Conservation (phyloP, 225 moss, liverwort and hornwort species). For the Sphagnum contortum region DNA sequence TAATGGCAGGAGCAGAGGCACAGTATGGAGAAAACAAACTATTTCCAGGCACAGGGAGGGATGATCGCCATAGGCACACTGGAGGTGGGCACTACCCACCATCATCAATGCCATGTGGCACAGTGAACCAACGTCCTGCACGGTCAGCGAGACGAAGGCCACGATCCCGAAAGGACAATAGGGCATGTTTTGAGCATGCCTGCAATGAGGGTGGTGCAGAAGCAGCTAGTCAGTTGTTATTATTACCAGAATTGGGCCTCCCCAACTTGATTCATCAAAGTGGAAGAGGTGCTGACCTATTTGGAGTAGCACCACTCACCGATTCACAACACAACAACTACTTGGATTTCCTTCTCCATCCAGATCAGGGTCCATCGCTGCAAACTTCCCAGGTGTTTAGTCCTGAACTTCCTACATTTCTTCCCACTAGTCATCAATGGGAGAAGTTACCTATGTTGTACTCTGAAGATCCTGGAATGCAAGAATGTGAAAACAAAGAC, state of each 20-base stretch:
- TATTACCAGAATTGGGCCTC: conserved; percentile 25
- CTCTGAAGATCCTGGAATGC: conserved; percentile 55
- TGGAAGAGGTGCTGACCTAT: conserved; percentile 22
- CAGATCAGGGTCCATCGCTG: conserved; percentile 56
- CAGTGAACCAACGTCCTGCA: conserved; percentile 49
- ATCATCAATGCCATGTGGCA: conserved; percentile 38
- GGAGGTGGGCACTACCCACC: not conserved
- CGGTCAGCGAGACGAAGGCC: conserved; percentile 88
- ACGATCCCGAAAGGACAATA: conserved; percentile 71
- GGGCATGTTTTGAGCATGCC: conserved; percentile 77
- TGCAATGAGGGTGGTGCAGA: conserved; percentile 23
- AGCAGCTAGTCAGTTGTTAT: conserved; percentile 4
- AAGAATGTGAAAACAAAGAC: conserved; percentile 58
- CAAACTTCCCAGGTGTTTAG: conserved; percentile 79
- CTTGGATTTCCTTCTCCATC: conserved; percentile 84
- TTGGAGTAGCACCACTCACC: conserved; percentile 36
- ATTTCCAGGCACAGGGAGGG: conserved; percentile 15
- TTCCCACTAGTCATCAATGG: conserved; percentile 70
- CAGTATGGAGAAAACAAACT: conserved; percentile 21
- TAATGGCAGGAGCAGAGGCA: conserved; percentile 10
- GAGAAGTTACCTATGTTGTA: conserved; percentile 90
- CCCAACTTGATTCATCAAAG: conserved; percentile 22
- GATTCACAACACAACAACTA: conserved; percentile 68
- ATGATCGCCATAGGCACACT: not conserved
- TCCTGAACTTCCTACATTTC: conserved; percentile 80